These are phyloP conservation scores for Thielaviopsis musarum DNA, from an alignment of 2,329 filamentous ascomycete genomes.

Conservation along the genomic window DNA sequence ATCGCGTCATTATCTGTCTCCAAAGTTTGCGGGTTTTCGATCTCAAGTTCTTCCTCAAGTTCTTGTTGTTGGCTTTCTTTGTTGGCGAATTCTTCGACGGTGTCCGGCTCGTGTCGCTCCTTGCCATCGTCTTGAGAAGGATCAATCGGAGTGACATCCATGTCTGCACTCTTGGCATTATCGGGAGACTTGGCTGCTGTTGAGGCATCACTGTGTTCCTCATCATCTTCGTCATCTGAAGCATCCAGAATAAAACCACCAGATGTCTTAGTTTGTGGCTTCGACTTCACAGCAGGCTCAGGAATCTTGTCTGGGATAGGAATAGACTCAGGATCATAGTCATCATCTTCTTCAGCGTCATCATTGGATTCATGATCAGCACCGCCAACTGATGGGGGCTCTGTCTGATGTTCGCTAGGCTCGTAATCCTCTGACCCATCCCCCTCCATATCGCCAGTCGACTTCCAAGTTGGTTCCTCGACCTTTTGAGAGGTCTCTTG, in stretches of 20 bases:
- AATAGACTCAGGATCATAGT: slow-evolving; percentile 42
- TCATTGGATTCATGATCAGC: slow-evolving; percentile 10
- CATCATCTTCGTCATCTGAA: slow-evolving; percentile 38
- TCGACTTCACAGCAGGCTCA: slow-evolving; percentile 16
- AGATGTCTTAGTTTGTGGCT: slow-evolving; percentile 39
- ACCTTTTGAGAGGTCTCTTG: slow-evolving; percentile 1
- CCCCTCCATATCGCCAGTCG: slow-evolving; percentile 5
- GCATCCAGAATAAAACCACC: slow-evolving; percentile 44
- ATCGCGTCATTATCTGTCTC: not conserved
- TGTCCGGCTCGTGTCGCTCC: not conserved
- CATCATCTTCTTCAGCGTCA: slow-evolving; percentile 22
- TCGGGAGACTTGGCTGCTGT: slow-evolving; percentile 19
- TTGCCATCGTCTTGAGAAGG: slow-evolving; percentile 15
- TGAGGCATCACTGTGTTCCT: slow-evolving; percentile 17
- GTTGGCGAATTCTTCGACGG: not conserved
- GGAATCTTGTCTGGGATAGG: slow-evolving; percentile 24
- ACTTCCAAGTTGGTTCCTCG: slow-evolving; percentile 4
- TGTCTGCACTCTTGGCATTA: slow-evolving; percentile 14
- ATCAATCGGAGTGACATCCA: not conserved
- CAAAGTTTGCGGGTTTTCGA: not conserved
- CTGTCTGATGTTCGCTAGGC: slow-evolving; percentile 11
- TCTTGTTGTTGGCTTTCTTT: not conserved
- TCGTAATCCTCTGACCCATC: slow-evolving; percentile 12
- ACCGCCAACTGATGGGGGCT: slow-evolving; percentile 7
- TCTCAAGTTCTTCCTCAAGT: not conserved